Conservation (phyloP, 2,329 filamentous ascomycete species). For the Colletotrichum sp. region DNA sequence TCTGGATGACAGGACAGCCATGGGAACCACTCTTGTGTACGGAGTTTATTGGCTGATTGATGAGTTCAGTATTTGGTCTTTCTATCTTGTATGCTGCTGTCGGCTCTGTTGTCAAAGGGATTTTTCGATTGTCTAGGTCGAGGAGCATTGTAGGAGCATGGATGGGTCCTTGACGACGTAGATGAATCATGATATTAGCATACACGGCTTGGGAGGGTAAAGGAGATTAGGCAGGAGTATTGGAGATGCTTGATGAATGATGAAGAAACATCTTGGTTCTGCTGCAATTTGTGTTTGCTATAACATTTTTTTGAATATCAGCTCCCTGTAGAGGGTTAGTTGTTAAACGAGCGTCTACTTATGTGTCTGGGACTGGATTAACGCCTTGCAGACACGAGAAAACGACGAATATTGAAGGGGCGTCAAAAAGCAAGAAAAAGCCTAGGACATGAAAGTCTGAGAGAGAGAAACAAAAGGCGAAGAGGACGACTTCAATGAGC, state of each 20-base stretch:
- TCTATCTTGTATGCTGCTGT: neutral
- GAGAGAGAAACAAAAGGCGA: neutral
- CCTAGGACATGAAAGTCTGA: neutral
- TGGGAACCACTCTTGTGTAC: conserved; percentile 72
- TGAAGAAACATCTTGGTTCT: neutral
- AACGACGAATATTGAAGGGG: neutral
- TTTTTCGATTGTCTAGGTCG: neutral
- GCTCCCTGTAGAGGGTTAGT: neutral
- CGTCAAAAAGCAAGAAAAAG: neutral
- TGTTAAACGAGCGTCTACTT: neutral
- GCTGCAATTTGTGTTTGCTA: neutral
- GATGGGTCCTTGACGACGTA: neutral
- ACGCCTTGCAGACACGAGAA: neutral
- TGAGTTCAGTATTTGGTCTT: neutral
- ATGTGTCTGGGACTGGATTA: neutral
- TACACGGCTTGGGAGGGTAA: neutral
- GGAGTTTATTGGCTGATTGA: conserved; percentile 69
- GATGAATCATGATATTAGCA: neutral
- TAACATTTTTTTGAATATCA: neutral
- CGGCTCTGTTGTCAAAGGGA: neutral
- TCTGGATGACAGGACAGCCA: conserved; percentile 70
- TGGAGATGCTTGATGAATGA: neutral
- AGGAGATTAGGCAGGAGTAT: neutral
- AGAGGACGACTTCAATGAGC: neutral
- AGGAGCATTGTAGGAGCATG: neutral